phyloP scores from a whole-genome alignment of 75 land plant species.

The Azolla pinnata region DNA sequence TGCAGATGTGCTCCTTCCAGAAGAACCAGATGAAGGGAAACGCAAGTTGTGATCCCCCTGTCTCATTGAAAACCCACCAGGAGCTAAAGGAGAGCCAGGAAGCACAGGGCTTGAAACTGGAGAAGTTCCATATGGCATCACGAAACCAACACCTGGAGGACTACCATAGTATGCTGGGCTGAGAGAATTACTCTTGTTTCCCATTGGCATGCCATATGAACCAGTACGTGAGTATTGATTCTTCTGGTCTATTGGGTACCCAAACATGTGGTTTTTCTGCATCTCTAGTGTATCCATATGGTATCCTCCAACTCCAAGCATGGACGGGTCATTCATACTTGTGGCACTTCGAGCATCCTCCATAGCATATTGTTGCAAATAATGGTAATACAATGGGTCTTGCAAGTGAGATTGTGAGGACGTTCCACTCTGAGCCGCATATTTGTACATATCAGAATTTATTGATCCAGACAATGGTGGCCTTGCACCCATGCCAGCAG shows the following conservation, averaged over 20 bases:
- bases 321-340: conserved; percentile 37
- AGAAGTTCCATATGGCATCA: conserved; percentile 58
- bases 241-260: conserved; percentile 38
- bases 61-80: conserved; percentile 45
- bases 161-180: conserved; percentile 56
- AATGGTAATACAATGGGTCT: conserved; percentile 64
- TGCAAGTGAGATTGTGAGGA: conserved; percentile 37
- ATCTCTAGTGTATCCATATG: conserved; percentile 44
- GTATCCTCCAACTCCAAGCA: conserved; percentile 41
- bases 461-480: conserved; percentile 29
- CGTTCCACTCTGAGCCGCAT: conserved; percentile 30
- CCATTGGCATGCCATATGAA: conserved; percentile 36
- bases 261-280: conserved; percentile 53
- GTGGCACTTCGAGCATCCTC: conserved; percentile 47
- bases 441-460: conserved; percentile 41
- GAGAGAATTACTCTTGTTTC: conserved; percentile 30
- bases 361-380: conserved; percentile 47
- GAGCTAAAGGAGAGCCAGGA: conserved; percentile 52
- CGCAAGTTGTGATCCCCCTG: conserved; percentile 50
- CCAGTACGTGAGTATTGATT: conserved; percentile 34
- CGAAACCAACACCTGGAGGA: conserved; percentile 53
- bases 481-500: conserved; percentile 43
- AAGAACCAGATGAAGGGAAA: conserved; percentile 29
- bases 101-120: conserved; percentile 52
- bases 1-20: conserved; percentile 32